Evolutionary conservation across 495 filamentous ascomycete species (phyloP), one percentile per base, ranked within the genome.

Genomic region (Tirmania nivea): DNA sequence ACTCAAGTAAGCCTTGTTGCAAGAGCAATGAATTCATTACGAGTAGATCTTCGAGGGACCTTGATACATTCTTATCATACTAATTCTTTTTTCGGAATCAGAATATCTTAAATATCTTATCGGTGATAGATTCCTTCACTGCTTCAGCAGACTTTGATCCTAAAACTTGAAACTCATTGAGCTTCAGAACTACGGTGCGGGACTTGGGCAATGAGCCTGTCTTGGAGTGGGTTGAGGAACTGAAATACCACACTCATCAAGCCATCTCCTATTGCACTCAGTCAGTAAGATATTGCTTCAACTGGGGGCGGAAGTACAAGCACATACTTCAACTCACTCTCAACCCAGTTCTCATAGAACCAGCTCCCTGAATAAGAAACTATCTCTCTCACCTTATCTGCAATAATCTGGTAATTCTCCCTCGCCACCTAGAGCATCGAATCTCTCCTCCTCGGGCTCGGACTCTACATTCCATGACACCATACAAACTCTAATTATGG

Each of bases 311-410:
- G 39, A 45, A 19, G 39, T 45, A 8, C 39, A 31, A 36, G 21
- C 12, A 53, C 52, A 69, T 69, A 60, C 67, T 80, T 84, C 45
- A 81, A 65, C 37, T 82, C 79, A 52, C 79, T 83, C 42, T 89
- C 76, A 48, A 79, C 77, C 90, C 90, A 97, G 36, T 80, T 71
- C 55, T 78, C 77, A 61, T 94, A 97, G 35, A 96, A 69, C 90
- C 90, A 97, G 67, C 94, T 79, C n/a, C 90, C 90, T 39, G 90
- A 90, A 59, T 97, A 97, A 10, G 75, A 63, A 37, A 75, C 70
- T 1, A 84, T 81, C 67, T 94, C 83, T 56, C 84, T 84, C 42
- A 75, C 71, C 69, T 94, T 95, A 63, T 86, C 77, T 11, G 90
- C 87, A 47, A 83, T 65, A 3, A 74, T 70, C 56, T 94, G 79